Evolutionary conservation across 441 rosid genomes (phyloP), one percentile per base, ranked within the genome.

Genomic region (Euphorbia corollata): DNA sequence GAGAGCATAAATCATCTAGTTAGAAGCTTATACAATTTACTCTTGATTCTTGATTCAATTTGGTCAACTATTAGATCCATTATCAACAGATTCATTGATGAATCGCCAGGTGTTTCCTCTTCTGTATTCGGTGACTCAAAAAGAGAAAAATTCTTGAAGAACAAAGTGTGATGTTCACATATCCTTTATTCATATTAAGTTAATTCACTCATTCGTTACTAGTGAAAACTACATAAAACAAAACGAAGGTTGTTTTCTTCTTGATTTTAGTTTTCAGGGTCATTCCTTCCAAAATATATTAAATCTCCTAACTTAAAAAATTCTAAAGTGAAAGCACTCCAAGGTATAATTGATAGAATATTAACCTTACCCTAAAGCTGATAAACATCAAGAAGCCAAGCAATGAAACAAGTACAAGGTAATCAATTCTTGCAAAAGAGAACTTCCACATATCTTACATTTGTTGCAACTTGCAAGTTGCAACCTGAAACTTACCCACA

Each of bases 401-500:
- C 38, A 62, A 51, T 61, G 19, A 20, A 39, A 11, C 24, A 8
- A 10, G 8, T 0, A 4, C 19, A 1, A 48, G 61, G 27, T 32
- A 61, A 10, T 47, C 47, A 41, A 41, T 67, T 18, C 8, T 8
- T 23, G 53, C 6, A 15, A 9, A n/a, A 30, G 12, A 30, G 38
- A 38, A 3, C 22, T 66, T 55, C 27, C 48, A 55, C 53, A 56
- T 4, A 68, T 48, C 53, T 39, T 9, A 56, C 5, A 15, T 36
- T 24, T 23, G 48, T 18, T 36, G 72, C 41, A 36, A 36, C 4
- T 36, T 36, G 41, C 41, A 36, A 36, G 41, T 36, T 36, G 41
- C 64, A 68, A 64, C 41, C 60, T 77, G 64, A 65, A 55, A 74
- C 90, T 79, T 68, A 90, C 98, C 97, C 97, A 45, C 98, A 92